Conservation (phyloP, 2,329 filamentous ascomycete genomes). For the Hymenoscyphus albidus region DNA sequence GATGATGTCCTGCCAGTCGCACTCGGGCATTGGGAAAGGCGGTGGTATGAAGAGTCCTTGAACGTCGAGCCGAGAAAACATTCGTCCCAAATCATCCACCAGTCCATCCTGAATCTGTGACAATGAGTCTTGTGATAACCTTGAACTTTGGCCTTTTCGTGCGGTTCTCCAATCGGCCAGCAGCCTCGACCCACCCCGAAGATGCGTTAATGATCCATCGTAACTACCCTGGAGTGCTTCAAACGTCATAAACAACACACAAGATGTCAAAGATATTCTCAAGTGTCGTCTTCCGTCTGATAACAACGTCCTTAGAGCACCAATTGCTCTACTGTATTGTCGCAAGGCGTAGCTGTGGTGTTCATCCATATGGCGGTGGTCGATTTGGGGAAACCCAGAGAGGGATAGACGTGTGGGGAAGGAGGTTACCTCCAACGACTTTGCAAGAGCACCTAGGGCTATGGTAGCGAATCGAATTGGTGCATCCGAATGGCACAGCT, state of each 20-base stretch:
- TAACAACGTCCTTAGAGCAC: slow-evolving; percentile 28
- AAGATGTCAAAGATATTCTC: slow-evolving; percentile 32
- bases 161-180: slow-evolving; percentile 34
- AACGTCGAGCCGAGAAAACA: slow-evolving; percentile 34
- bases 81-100: slow-evolving; percentile 32
- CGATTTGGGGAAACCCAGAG: slow-evolving; percentile 34
- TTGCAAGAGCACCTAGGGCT: slow-evolving; percentile 32
- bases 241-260: slow-evolving; percentile 34
- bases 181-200: slow-evolving; percentile 31
- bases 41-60: slow-evolving; percentile 33
- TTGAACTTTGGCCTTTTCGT: slow-evolving; percentile 28
- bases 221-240: slow-evolving; percentile 34
- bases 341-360: slow-evolving; percentile 33
- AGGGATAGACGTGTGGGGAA: slow-evolving; percentile 32
- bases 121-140: slow-evolving; percentile 34
- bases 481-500: slow-evolving; percentile 32
- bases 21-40: slow-evolving; percentile 33
- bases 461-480: slow-evolving; percentile 33
- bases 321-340: slow-evolving; percentile 32
- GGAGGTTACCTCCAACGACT: slow-evolving; percentile 32
- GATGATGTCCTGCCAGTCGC: slow-evolving; percentile 31
- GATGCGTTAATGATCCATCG: slow-evolving; percentile 32
- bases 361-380: slow-evolving; percentile 32
- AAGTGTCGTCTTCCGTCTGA: slow-evolving; percentile 32
- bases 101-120: slow-evolving; percentile 35